Percentiles rank a stretch among this genome's conserved stretches.
Evolutionary conservation across 2,329 filamentous ascomycete species (phyloP).

Genomic region (Paraphaeosphaeria sporulosa): DNA sequence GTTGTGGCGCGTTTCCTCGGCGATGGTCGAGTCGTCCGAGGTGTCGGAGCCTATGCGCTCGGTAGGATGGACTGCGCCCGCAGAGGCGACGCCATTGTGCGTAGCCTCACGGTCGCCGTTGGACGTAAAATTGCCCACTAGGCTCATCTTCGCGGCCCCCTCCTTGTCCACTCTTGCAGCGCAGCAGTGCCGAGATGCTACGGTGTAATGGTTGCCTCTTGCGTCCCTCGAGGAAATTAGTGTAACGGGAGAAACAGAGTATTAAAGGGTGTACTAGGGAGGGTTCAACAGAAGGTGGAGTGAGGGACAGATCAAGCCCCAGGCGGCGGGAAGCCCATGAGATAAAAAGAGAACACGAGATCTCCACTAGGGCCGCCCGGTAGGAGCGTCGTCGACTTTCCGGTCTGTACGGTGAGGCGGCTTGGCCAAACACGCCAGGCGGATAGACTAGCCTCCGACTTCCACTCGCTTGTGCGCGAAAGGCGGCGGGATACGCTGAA

Average conservation of each 20-base stretch:
- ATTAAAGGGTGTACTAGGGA: conserved; percentile 3
- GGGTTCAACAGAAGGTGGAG: background rate
- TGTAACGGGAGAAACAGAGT: background rate
- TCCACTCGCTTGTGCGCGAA: conserved; percentile 9
- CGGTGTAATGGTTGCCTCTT: background rate
- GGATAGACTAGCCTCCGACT: conserved; percentile 3
- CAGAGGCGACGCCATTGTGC: conserved; percentile 44
- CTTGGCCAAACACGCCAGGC: conserved; percentile 4
- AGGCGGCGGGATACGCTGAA: conserved; percentile 7
- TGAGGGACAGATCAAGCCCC: background rate
- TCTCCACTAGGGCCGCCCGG: background rate
- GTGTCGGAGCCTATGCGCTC: conserved; percentile 26
- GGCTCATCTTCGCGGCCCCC: conserved; percentile 43
- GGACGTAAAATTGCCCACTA: conserved; percentile 54
- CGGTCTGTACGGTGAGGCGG: background rate
- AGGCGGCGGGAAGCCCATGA: background rate
- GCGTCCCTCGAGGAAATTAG: background rate
- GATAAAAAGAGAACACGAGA: background rate
- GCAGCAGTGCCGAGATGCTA: background rate
- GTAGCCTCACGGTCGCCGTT: conserved; percentile 52
- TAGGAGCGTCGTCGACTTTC: conserved; percentile 1
- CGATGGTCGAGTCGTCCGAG: conserved; percentile 45
- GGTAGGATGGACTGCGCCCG: conserved; percentile 8
- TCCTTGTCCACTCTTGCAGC: background rate
- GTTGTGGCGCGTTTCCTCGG: conserved; percentile 32